Evolutionary conservation across 23 red algal species (phyloP).

Genomic region (Agarophyton chilense): DNA sequence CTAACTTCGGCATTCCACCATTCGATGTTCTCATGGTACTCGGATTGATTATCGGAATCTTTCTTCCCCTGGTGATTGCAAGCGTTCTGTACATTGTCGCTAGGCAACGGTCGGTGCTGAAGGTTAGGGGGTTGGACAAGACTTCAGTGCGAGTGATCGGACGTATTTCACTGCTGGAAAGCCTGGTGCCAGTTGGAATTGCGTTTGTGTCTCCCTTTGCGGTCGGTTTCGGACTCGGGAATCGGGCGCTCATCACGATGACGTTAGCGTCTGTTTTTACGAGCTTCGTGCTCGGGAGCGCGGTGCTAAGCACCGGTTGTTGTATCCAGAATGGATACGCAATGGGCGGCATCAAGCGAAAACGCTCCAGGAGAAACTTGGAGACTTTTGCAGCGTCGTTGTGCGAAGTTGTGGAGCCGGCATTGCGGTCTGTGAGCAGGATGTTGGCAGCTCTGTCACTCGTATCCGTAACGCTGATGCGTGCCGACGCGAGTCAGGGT

Average conservation of each 20-base stretch:
- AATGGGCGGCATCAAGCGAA: background rate
- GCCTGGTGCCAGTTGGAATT: slow-evolving; percentile 62
- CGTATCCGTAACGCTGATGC: slow-evolving; percentile 63
- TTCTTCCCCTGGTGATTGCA: background rate
- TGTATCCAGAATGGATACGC: background rate
- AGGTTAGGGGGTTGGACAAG: background rate
- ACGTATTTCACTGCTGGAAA: background rate
- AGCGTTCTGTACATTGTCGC: background rate
- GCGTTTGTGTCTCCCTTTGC: slow-evolving; percentile 80
- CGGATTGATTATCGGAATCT: background rate
- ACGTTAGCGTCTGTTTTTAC: background rate
- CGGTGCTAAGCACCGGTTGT: background rate
- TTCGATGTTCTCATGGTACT: background rate
- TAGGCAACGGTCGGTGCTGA: background rate
- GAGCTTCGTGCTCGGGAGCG: background rate
- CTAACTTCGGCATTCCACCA: background rate
- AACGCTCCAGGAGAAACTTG: slow-evolving; percentile 15
- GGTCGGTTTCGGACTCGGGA: slow-evolving; percentile 87
- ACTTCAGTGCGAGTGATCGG: background rate
- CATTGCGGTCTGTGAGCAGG: slow-evolving; percentile 79
- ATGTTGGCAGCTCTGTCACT: slow-evolving; percentile 60
- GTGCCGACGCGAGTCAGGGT: slow-evolving; percentile 35
- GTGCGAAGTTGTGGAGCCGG: slow-evolving; percentile 77
- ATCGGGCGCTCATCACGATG: slow-evolving; percentile 55
- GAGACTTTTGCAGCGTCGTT: slow-evolving; percentile 79